A percentile compares a stretch with the other conserved stretches of the same genome.
phyloP scores from a whole-genome alignment of 768 basidiomycete genomes.

The Boletus reticulatus region DNA sequence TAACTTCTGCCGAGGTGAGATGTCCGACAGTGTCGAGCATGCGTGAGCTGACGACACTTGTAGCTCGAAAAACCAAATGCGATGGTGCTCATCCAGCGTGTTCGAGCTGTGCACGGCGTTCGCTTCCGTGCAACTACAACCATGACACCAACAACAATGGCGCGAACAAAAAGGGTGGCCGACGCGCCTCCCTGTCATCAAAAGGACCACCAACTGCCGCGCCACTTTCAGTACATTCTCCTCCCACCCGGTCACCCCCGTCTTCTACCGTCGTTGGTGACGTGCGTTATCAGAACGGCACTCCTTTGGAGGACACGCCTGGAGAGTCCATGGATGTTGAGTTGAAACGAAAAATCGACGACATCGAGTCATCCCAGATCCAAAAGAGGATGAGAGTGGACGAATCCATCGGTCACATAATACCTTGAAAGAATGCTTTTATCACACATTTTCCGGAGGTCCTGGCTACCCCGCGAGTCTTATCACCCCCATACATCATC shows the following conservation, averaged over 20 bases:
- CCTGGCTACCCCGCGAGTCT: conserved; percentile 21
- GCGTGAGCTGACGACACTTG: conserved; percentile 3
- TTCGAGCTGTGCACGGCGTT: conserved; percentile 76
- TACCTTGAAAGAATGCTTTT: conserved; percentile 48
- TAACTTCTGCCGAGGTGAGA: conserved; percentile 83
- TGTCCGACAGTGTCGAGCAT: not conserved
- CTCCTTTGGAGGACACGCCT: conserved; percentile 38
- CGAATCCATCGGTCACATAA: conserved; percentile 43
- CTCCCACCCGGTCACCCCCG: conserved; percentile 57
- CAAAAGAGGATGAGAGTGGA: conserved; percentile 76
- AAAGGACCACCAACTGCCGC: conserved; percentile 24
- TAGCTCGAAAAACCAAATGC: conserved; percentile 87
- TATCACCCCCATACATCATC: conserved; percentile 20
- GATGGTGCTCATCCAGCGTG: conserved; percentile 86
- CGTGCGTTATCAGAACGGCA: conserved; percentile 33
- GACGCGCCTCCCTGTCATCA: conserved; percentile 56
- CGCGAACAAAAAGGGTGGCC: conserved; percentile 37
- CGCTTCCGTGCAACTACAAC: conserved; percentile 76
- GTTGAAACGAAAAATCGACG: conserved; percentile 59
- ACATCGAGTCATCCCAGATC: conserved; percentile 48
- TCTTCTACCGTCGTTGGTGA: conserved; percentile 35
- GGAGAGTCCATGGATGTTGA: conserved; percentile 51
- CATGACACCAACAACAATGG: conserved; percentile 49
- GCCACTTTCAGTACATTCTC: conserved; percentile 41
- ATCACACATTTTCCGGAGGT: conserved; percentile 20